phyloP scores from a whole-genome alignment of 257 asterid genomes.

The Solanum rostratum region DNA sequence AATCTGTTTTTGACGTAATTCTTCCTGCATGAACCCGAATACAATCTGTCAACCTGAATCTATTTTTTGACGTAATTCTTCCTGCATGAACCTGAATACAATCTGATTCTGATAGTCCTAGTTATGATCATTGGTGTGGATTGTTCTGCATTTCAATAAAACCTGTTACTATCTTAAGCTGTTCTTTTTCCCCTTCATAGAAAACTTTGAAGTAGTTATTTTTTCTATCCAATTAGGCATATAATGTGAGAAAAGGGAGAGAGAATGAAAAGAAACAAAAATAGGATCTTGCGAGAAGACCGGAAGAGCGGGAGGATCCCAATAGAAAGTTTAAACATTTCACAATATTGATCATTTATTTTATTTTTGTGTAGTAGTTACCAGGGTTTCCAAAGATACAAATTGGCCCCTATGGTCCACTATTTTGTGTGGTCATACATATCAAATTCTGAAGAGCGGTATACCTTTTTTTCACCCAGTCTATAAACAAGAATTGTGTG shows the following conservation, averaged over 20 bases:
- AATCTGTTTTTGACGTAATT: not conserved
- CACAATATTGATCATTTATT: not conserved
- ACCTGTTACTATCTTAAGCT: not conserved
- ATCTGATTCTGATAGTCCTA: not conserved
- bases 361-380: not conserved
- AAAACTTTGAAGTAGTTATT: not conserved
- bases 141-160: not conserved
- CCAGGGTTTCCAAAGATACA: not conserved
- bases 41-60: not conserved
- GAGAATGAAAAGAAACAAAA: not conserved
- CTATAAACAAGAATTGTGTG: not conserved
- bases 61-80: not conserved
- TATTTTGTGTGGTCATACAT: not conserved
- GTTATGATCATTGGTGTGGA: not conserved
- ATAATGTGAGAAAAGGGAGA: not conserved
- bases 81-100: not conserved
- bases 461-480: not conserved
- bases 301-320: not conserved
- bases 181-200: not conserved
- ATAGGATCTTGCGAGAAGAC: not conserved
- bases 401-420: not conserved
- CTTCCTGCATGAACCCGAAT: not conserved
- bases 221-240: not conserved
- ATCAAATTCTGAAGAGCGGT: not conserved
- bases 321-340: not conserved